Evolutionary conservation across 2,329 filamentous ascomycete genomes (phyloP).

Genomic region (Trichoderma pleuroti): DNA sequence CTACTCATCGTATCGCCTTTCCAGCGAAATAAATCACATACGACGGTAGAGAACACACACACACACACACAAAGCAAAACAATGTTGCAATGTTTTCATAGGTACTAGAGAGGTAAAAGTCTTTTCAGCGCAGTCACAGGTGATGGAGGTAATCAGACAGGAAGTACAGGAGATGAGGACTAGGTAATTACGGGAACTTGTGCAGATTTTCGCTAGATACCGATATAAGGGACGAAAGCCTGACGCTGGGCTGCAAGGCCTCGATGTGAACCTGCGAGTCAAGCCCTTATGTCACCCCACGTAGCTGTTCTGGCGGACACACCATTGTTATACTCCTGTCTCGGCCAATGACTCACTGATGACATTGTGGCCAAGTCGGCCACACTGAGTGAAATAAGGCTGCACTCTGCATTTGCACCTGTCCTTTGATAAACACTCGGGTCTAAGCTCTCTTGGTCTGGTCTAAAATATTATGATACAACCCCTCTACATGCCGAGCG

Average conservation of each 20-base stretch:
- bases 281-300: not conserved
- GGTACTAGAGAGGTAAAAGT: not conserved
- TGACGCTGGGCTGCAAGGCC: not conserved
- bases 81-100: not conserved
- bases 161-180: not conserved
- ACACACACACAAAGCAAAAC: fast-evolving
- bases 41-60: not conserved
- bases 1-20: not conserved
- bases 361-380: fast-evolving
- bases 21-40: not conserved
- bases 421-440: not conserved
- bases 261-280: not conserved
- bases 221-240: not conserved
- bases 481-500: not conserved
- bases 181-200: not conserved
- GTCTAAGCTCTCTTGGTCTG: not conserved
- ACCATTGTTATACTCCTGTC: not conserved
- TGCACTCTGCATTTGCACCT: not conserved
- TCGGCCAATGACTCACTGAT: not conserved
- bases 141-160: not conserved
- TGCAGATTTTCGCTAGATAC: not conserved
- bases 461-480: not conserved
- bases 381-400: not conserved
- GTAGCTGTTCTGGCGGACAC: not conserved
- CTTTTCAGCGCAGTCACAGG: not conserved